Evolutionary conservation across 345 rosid genomes (phyloP).

Genomic region (Trapa incisa): DNA sequence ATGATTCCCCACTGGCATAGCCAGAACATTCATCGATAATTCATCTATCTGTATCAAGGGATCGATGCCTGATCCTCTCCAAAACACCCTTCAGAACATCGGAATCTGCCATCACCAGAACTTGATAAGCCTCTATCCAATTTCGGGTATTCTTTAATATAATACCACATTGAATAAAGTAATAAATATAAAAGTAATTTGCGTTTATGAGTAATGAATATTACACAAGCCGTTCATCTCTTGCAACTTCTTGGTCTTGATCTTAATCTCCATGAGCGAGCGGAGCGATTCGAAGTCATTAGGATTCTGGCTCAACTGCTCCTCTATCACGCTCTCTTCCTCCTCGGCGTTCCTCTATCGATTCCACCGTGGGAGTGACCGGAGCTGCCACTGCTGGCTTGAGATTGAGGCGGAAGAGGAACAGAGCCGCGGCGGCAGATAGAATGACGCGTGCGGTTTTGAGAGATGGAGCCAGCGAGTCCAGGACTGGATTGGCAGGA

Average conservation of each 20-base stretch:
- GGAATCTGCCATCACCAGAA: constrained; percentile 53
- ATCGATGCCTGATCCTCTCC: constrained; percentile 26
- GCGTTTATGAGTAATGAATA: no score
- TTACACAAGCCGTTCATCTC: constrained; percentile 21
- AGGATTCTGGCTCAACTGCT: constrained; percentile 29
- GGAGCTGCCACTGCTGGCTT: constrained; percentile 53
- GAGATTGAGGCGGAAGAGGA: constrained; percentile 35
- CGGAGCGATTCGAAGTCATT: constrained; percentile 37
- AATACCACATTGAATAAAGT: constrained; percentile 31
- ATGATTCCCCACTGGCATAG: no score
- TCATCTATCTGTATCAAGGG: no score
- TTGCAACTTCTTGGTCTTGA: constrained; percentile 44
- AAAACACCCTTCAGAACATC: constrained; percentile 34
- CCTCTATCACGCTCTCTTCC: constrained; percentile 39
- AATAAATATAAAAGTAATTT: no score
- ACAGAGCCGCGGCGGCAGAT: constrained; percentile 46
- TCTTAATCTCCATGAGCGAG: constrained; percentile 54
- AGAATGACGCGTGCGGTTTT: constrained; percentile 46
- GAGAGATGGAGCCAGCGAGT: constrained; percentile 13
- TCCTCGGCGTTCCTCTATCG: constrained; percentile 21
- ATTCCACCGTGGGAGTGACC: constrained; percentile 23
- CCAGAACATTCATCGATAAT: no score
- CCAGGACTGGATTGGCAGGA: constrained; percentile 19
- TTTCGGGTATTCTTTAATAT: constrained; percentile 54
- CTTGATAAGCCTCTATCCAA: constrained; percentile 83